Conservation (phyloP, 345 rosid genomes). For the Salix caprea region DNA sequence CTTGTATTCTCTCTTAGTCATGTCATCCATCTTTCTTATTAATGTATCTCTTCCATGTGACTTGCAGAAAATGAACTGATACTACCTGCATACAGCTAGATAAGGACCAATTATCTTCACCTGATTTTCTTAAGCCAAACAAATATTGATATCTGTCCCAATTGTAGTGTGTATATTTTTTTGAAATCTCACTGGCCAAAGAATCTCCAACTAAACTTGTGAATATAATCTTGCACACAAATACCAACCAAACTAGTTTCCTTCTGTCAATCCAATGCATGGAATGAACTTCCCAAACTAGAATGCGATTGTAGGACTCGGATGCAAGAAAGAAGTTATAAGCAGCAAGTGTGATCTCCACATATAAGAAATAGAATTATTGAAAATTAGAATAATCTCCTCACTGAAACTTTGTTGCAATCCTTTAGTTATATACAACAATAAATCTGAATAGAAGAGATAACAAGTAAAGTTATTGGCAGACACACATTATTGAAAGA, state of each 20-base stretch:
- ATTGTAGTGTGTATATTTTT: neutral
- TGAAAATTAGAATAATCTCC: no score
- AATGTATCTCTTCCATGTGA: neutral
- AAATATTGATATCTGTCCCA: neutral
- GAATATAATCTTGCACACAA: no score
- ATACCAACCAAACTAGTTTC: neutral
- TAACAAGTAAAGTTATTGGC: no score
- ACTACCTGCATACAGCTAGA: neutral
- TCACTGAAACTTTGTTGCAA: no score
- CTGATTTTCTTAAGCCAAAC: neutral
- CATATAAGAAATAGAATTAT: no score
- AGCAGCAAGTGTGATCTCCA: no score
- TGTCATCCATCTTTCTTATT: neutral
- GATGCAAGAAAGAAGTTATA: no score
- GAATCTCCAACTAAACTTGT: no score
- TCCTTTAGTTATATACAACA: no score
- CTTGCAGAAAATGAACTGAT: neutral
- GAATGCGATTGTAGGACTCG: no score
- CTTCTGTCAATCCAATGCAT: neutral
- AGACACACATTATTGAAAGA: neutral
- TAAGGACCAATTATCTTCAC: neutral
- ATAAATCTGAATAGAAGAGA: no score
- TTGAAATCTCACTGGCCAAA: no score
- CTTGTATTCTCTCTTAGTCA: neutral
- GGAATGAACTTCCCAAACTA: neutral